Base-by-base conservation (phyloP, 768 basidiomycete species). In the Rossbeevera mucosa region DNA sequence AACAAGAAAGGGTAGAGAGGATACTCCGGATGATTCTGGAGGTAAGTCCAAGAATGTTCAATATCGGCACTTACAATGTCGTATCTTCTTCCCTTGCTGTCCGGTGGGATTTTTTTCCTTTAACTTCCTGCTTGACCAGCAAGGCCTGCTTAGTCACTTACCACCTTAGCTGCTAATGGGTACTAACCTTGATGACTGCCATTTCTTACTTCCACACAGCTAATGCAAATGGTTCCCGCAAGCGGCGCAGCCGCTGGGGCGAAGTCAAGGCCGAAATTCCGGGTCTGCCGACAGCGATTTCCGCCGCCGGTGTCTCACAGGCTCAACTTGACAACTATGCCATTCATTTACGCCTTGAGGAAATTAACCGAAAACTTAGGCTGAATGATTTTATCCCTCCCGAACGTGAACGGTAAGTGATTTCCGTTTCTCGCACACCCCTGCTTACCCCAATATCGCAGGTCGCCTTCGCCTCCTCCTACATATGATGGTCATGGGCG, bases 401-500 rank as follows among this genome's bases (percentile, higher is more conserved):
- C 18, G 95, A 98, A 59, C 81, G 89, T 55, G 93, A 96, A 74
- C 80, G 94, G 91, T 90, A 61, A 42, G 43, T 51, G 4, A 25
- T 40, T 47, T 22, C 2, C 2, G 2, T 29, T 16, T 5, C 36
- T 29, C 4, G 5, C 7, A 12, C 25, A 13, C 2, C 8, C 5
- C 16, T 24, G n/a, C 22, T 63, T 67, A 72, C 63, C 11, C 25
- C 20, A 16, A 42, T 7, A 16, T 47, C 18, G 8, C 50, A 94
- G 94, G 55, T 98, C 96, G 0, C 85, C 91, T 24, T 99, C 96
- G 25, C 96, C 96, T 38, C 94, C 95, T 7, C 96, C 96, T 13
- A 94, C 93, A 1, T 98, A 99, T 66, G 96, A 99, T 68, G 85
- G 84, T 3, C 95, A 98, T 62, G 96, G 96, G 76, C 91, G 96